Percentiles rank a stretch among this genome's conserved stretches.
phyloP scores from a whole-genome alignment of 2,329 filamentous ascomycete genomes.

The Alternaria viburni region DNA sequence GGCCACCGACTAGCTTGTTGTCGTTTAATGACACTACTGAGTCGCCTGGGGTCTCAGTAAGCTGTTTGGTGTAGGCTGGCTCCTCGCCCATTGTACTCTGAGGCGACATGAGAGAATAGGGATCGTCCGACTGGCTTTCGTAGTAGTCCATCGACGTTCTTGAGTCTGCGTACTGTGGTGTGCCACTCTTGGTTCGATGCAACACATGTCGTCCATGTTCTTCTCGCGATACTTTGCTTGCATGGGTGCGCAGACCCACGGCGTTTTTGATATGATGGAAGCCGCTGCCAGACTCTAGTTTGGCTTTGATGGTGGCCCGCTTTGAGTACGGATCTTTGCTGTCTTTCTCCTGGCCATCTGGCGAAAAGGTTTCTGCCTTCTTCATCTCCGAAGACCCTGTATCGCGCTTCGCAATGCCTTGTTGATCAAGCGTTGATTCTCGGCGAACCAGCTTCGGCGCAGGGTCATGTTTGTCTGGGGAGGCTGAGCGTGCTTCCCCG shows the following conservation, averaged over 20 bases:
- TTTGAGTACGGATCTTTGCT: conserved; percentile 66
- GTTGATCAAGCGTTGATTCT: conserved; percentile 52
- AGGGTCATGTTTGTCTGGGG: conserved; percentile 60
- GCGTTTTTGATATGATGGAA: conserved; percentile 86
- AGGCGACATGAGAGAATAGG: conserved; percentile 17
- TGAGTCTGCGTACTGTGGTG: conserved; percentile 14
- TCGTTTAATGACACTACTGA: conserved; percentile 31
- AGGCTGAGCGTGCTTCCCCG: conserved; percentile 52
- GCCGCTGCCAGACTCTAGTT: conserved; percentile 80
- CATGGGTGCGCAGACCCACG: conserved; percentile 64
- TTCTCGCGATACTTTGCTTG: conserved; percentile 48
- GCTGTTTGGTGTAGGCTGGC: conserved; percentile 40
- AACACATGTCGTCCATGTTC: conserved; percentile 36
- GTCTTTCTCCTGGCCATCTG: conserved; percentile 53
- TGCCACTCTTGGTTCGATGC: conserved; percentile 29
- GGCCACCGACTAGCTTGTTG: conserved; percentile 25
- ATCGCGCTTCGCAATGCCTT: conserved; percentile 36
- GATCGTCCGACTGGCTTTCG: conserved; percentile 15
- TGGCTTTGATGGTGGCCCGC: conserved; percentile 73
- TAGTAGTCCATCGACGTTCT: conserved; percentile 12
- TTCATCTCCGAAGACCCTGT: conserved; percentile 38
- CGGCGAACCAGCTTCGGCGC: conserved; percentile 57
- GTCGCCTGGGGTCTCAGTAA: conserved; percentile 44
- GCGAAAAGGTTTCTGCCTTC: conserved; percentile 25
- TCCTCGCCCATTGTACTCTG: conserved; percentile 26